Conservation (phyloP, 805 yeast species). For the Lachancea meyersii region DNA sequence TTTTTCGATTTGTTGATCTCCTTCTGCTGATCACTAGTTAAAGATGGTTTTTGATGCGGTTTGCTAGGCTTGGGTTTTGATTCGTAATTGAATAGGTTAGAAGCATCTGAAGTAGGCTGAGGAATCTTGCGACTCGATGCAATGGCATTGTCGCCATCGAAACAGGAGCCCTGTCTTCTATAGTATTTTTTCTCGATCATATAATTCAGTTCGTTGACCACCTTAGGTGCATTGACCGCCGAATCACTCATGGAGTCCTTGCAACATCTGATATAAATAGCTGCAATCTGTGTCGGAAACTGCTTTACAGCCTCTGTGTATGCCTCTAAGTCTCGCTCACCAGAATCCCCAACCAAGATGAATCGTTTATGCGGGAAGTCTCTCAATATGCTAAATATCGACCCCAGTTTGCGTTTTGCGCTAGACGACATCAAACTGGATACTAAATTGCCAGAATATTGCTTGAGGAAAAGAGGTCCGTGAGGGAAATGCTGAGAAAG, state of each 20-base stretch:
- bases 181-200: constrained; percentile 25
- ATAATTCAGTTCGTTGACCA: constrained; percentile 29
- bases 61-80: constrained; percentile 11
- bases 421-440: constrained; percentile 83
- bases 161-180: background rate
- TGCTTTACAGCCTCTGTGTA: constrained; percentile 61
- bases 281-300: constrained; percentile 59
- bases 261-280: constrained; percentile 77
- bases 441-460: constrained; percentile 74
- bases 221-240: constrained; percentile 33
- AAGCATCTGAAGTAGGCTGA: background rate
- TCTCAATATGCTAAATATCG: constrained; percentile 52
- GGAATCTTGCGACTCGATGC: no score
- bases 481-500: constrained; percentile 48
- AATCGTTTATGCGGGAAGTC: constrained; percentile 79
- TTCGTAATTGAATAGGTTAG: constrained; percentile 37
- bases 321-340: constrained; percentile 92
- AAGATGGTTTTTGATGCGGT: constrained; percentile 9
- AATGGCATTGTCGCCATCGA: background rate
- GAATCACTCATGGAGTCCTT: constrained; percentile 57
- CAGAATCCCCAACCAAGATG: constrained; percentile 88
- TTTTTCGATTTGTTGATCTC: constrained; percentile 5
- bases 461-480: constrained; percentile 84
- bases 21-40: constrained; percentile 3
- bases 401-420: constrained; percentile 66